Percentiles rank a stretch among this genome's conserved stretches.
Conservation (phyloP, 768 basidiomycete genomes). For the Pisolithus marmoratus region DNA sequence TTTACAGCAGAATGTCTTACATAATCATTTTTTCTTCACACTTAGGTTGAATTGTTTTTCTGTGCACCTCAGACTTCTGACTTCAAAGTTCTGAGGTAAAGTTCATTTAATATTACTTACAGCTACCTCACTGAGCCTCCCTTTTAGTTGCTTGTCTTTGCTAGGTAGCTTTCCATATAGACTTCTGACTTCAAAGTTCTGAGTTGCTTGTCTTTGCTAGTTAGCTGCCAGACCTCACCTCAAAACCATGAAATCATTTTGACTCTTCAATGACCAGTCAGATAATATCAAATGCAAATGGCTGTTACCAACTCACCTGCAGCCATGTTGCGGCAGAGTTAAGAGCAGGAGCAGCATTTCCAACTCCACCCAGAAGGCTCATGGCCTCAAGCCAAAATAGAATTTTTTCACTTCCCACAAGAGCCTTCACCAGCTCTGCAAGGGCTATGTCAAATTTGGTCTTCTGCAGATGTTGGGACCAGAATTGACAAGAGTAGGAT, state of each 20-base stretch:
- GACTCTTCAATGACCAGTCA: not conserved
- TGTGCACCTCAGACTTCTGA: too few species aligned
- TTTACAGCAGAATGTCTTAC: too few species aligned
- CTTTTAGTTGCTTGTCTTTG: too few species aligned
- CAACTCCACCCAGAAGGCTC: not conserved
- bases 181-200: too few species aligned
- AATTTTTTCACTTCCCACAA: not conserved
- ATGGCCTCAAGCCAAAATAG: not conserved
- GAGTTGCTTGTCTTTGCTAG: too few species aligned
- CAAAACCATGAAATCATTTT: not conserved
- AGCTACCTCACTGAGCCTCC: too few species aligned
- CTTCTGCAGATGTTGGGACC: constrained; percentile 3
- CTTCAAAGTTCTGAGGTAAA: too few species aligned
- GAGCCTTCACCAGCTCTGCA: not conserved
- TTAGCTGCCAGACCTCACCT: too few species aligned
- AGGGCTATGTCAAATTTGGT: not conserved
- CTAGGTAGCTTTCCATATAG: too few species aligned
- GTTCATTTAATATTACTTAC: too few species aligned
- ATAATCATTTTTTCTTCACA: too few species aligned
- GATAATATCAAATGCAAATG: not conserved
- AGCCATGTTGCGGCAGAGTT: not conserved
- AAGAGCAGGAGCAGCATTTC: not conserved
- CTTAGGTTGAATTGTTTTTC: too few species aligned
- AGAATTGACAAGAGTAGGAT: constrained; percentile 7
- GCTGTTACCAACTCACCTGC: not conserved